These are phyloP conservation scores for Adansonia digitata DNA, from an alignment of 345 rosid species.

Conservation along the genomic window DNA sequence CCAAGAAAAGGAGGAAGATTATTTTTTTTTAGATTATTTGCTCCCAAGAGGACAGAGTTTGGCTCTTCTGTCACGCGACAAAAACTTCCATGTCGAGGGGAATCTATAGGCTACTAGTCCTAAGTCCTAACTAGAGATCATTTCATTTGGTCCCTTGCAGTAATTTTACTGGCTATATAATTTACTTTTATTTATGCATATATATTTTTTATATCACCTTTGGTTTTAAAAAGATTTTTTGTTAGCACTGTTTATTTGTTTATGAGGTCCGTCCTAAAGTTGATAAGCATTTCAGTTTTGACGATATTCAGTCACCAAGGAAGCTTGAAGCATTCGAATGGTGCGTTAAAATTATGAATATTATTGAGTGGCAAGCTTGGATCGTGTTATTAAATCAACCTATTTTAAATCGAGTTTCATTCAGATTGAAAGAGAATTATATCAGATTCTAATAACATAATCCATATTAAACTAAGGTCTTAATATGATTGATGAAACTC, in stretches of 20 bases:
- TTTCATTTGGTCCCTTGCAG: conserved; percentile 5
- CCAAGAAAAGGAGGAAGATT: conserved; percentile 7
- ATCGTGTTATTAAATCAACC: neutral
- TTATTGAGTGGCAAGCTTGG: neutral
- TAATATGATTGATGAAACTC: neutral
- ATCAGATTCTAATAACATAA: neutral
- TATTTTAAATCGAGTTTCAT: neutral
- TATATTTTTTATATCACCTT: neutral
- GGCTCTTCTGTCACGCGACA: conserved; percentile 55
- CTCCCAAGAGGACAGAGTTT: conserved; percentile 26
- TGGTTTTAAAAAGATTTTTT: neutral
- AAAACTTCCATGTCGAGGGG: conserved; percentile 13
- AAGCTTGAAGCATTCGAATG: neutral
- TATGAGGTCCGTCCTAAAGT: neutral
- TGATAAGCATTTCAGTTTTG: neutral
- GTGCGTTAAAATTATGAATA: neutral
- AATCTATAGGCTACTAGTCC: conserved; percentile 17
- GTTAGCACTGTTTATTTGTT: neutral
- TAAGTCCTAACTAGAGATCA: conserved; percentile 4
- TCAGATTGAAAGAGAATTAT: neutral
- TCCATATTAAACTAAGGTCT: neutral
- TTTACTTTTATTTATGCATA: too few species aligned
- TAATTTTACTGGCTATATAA: too few species aligned
- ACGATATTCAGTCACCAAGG: neutral
- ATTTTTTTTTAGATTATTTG: conserved; percentile 30